Conservation (phyloP, 1,284 basidiomycete genomes). For the Ceratobasidium theobromae region DNA sequence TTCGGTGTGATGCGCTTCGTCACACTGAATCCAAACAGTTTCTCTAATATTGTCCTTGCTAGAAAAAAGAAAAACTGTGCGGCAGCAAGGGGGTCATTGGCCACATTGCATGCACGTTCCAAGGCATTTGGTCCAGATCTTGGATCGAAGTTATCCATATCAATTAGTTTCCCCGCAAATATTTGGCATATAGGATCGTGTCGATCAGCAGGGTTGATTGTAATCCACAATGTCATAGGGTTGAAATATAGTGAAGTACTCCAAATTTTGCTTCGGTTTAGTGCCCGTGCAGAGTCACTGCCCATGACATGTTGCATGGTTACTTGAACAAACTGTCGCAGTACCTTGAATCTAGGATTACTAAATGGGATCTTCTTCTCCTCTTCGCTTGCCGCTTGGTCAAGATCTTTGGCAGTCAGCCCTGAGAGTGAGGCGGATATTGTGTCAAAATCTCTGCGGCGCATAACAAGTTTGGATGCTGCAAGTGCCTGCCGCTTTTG, state of each 20-base stretch:
- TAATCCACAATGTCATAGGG: slow-evolving; percentile 39
- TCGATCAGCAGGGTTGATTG: slow-evolving; percentile 42
- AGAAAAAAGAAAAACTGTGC: slow-evolving; percentile 48
- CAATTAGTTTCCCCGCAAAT: slow-evolving; percentile 46
- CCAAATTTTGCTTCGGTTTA: slow-evolving; percentile 42
- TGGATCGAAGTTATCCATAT: slow-evolving; percentile 44
- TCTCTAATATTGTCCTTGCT: slow-evolving; percentile 43
- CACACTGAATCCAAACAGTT: slow-evolving; percentile 44
- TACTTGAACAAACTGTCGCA: slow-evolving; percentile 26
- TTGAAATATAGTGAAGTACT: slow-evolving; percentile 30
- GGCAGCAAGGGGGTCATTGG: slow-evolving; percentile 46
- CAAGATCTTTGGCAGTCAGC: slow-evolving; percentile 28
- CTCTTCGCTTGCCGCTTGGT: slow-evolving; percentile 32
- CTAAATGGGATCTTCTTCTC: background rate
- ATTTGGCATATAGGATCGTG: slow-evolving; percentile 46
- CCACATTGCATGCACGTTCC: slow-evolving; percentile 42
- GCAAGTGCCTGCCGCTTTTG: slow-evolving; percentile 37
- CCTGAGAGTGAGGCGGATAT: background rate
- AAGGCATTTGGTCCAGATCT: slow-evolving; percentile 40
- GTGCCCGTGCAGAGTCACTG: slow-evolving; percentile 36
- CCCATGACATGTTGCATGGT: slow-evolving; percentile 34
- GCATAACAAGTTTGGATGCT: slow-evolving; percentile 34
- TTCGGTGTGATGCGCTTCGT: slow-evolving; percentile 33
- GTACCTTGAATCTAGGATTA: slow-evolving; percentile 15
- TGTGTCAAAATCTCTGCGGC: slow-evolving; percentile 17